phyloP scores from a whole-genome alignment of 2,329 filamentous ascomycete genomes.

The Alternaria solani region DNA sequence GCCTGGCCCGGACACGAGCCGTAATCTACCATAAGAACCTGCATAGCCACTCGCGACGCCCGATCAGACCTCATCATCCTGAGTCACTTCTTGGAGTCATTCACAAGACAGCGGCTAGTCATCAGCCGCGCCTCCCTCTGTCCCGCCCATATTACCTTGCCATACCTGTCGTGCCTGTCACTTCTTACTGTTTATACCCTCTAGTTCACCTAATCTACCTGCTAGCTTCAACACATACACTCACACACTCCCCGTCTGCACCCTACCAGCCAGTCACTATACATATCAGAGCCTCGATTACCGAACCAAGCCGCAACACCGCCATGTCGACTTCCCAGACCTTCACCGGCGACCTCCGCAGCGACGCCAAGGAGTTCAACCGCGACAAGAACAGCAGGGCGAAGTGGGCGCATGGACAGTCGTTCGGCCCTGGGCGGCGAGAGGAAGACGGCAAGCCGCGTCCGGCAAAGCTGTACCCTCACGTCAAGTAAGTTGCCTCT shows the following conservation, averaged over 20 bases:
- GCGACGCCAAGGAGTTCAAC: constrained; percentile 61
- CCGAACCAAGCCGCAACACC: constrained; percentile 14
- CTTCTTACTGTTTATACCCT: constrained; percentile 14
- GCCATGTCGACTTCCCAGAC: constrained; percentile 58
- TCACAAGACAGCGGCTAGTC: constrained; percentile 41
- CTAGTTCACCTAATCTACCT: constrained; percentile 29
- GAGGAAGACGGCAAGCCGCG: constrained; percentile 47
- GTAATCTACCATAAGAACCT: constrained; percentile 24
- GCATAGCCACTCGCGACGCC: constrained; percentile 41
- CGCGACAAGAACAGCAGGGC: constrained; percentile 59
- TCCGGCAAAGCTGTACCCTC: constrained; percentile 44
- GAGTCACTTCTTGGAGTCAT: constrained; percentile 49
- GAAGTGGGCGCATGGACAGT: constrained; percentile 60
- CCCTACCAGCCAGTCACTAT: background rate
- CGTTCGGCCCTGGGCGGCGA: constrained; percentile 49
- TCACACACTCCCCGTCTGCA: background rate
- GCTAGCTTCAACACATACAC: constrained; percentile 10
- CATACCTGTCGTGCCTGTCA: constrained; percentile 16
- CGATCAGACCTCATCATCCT: constrained; percentile 31
- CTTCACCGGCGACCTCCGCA: constrained; percentile 63
- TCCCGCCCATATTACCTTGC: constrained; percentile 36
- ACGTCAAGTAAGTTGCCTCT: constrained; percentile 39
- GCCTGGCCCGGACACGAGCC: constrained; percentile 33
- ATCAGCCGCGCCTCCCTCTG: constrained; percentile 41
- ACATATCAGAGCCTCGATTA: constrained; percentile 7